A percentile compares a stretch with the other conserved stretches of the same genome.
Evolutionary conservation across 805 yeast species (phyloP).

Genomic region (Trichomonascus vanleenenianus): DNA sequence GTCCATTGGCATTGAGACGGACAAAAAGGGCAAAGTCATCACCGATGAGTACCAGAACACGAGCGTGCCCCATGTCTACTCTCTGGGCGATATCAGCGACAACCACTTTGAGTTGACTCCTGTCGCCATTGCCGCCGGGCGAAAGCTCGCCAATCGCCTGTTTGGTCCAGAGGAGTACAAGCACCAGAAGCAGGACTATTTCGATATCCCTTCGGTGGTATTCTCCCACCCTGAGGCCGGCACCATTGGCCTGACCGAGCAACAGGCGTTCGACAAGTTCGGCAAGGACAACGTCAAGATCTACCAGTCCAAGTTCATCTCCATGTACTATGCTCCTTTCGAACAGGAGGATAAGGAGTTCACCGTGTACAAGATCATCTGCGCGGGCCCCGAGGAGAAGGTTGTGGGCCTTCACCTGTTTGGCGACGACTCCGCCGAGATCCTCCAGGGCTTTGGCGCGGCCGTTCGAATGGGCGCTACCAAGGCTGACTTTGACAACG

Average conservation of each 20-base stretch:
- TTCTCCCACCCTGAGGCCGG: slow-evolving; percentile 98
- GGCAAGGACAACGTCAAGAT: slow-evolving; percentile 76
- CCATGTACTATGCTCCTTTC: slow-evolving; percentile 90
- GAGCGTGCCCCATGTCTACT: slow-evolving; percentile 57
- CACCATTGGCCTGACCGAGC: slow-evolving; percentile 78
- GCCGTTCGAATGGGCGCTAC: slow-evolving; percentile 99
- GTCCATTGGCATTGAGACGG: slow-evolving; percentile 59
- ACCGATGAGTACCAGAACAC: slow-evolving; percentile 90
- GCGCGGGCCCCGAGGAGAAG: slow-evolving; percentile 76
- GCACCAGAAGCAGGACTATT: slow-evolving; percentile 74
- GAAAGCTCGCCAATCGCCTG: slow-evolving; percentile 83
- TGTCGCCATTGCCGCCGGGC: slow-evolving; percentile 97
- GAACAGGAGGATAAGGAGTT: slow-evolving; percentile 63
- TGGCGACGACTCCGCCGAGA: slow-evolving; percentile 88
- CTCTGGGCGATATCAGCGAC: slow-evolving; percentile 93
- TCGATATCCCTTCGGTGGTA: slow-evolving; percentile 88
- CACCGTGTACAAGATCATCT: slow-evolving; percentile 75
- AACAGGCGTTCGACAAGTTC: slow-evolving; percentile 65
- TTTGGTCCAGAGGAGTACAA: slow-evolving; percentile 72
- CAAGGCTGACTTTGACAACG: slow-evolving; percentile 85
- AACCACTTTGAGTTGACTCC: slow-evolving; percentile 85
- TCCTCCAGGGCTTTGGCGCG: slow-evolving; percentile 96
- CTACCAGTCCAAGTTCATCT: slow-evolving; percentile 75
- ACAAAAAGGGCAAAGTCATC: slow-evolving; percentile 52
- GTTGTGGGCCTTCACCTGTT: slow-evolving; percentile 92